A percentile compares a stretch with the other conserved stretches of the same genome.
phyloP scores from a whole-genome alignment of 208 protist genomes.

The Acanthamoeba polyphaga region DNA sequence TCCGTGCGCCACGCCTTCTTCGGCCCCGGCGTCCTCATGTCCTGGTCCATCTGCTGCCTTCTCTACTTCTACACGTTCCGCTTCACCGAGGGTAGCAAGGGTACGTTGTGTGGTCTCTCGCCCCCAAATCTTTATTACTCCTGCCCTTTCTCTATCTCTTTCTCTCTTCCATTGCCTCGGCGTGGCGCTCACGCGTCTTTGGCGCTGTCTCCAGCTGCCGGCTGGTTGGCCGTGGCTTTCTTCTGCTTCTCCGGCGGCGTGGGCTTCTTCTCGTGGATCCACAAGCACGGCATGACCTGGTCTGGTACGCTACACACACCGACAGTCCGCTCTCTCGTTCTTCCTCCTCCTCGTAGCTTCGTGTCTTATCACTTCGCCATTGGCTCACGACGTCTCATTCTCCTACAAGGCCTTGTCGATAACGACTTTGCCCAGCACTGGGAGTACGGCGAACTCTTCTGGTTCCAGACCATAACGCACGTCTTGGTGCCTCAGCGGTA shows the following conservation, averaged over 20 bases:
- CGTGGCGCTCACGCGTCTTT: not conserved
- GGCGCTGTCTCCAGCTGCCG: not conserved
- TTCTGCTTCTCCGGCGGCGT: conserved; percentile 67
- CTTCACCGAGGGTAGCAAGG: conserved; percentile 64
- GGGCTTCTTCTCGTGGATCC: conserved; percentile 57
- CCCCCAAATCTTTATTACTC: not conserved
- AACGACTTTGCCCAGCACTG: conserved; percentile 66
- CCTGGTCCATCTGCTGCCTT: conserved; percentile 63
- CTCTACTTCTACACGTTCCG: conserved; percentile 71
- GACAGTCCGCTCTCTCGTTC: not conserved
- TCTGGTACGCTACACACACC: not conserved
- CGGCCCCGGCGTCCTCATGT: conserved; percentile 35
- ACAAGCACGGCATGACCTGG: conserved; percentile 54
- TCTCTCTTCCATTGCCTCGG: too few species aligned
- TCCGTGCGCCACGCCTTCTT: conserved; percentile 59
- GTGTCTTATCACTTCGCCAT: not conserved
- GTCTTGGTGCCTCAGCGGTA: conserved; percentile 49
- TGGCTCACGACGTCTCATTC: not conserved
- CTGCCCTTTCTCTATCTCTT: not conserved
- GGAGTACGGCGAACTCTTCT: conserved; percentile 61
- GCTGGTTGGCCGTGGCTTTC: conserved; percentile 45
- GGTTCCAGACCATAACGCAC: conserved; percentile 55
- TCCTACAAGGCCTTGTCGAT: not conserved
- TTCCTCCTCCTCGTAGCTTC: not conserved
- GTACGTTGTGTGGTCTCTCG: not conserved